phyloP scores from a whole-genome alignment of 108 stramenopile genomes.

The Nitzschia sp. region DNA sequence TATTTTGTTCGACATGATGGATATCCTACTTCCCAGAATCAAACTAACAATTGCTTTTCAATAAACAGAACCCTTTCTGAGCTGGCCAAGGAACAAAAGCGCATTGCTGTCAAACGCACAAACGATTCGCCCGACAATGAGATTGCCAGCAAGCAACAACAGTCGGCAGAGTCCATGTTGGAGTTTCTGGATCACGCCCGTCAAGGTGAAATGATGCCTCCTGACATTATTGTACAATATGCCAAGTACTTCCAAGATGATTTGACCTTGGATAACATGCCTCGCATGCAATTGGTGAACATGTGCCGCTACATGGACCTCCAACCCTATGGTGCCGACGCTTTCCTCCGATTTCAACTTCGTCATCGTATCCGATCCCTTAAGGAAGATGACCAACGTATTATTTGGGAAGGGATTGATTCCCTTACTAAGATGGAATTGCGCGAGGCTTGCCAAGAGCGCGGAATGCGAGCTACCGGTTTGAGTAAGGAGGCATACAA shows the following conservation, averaged over 20 bases:
- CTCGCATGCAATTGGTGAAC: slow-evolving; percentile 91
- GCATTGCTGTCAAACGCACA: slow-evolving; percentile 49
- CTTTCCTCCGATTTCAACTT: slow-evolving; percentile 92
- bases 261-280: slow-evolving; percentile 96
- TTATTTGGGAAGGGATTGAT: slow-evolving; percentile 97
- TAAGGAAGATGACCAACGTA: slow-evolving; percentile 95
- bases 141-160: slow-evolving; percentile 63
- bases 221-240: slow-evolving; percentile 83
- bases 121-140: slow-evolving; percentile 36
- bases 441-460: slow-evolving; percentile 93
- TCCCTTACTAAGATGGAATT: slow-evolving; percentile 96
- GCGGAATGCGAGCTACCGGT: slow-evolving; percentile 96
- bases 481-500: slow-evolving; percentile 89
- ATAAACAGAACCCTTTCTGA: slow-evolving; percentile 67
- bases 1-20: too few relatives aligned
- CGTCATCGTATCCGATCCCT: slow-evolving; percentile 82
- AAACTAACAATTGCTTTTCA: slow-evolving; percentile 1
- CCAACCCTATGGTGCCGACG: slow-evolving; percentile 90
- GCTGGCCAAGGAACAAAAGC: slow-evolving; percentile 85
- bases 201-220: slow-evolving; percentile 81
- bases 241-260: slow-evolving; percentile 93
- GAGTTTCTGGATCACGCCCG: slow-evolving; percentile 91
- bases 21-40: slow-evolving; percentile 38
- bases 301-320: slow-evolving; percentile 97
- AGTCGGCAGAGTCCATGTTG: slow-evolving; percentile 70